Evolutionary conservation across 179 eudicot genomes (phyloP).

Genomic region (Corrigiola litoralis): DNA sequence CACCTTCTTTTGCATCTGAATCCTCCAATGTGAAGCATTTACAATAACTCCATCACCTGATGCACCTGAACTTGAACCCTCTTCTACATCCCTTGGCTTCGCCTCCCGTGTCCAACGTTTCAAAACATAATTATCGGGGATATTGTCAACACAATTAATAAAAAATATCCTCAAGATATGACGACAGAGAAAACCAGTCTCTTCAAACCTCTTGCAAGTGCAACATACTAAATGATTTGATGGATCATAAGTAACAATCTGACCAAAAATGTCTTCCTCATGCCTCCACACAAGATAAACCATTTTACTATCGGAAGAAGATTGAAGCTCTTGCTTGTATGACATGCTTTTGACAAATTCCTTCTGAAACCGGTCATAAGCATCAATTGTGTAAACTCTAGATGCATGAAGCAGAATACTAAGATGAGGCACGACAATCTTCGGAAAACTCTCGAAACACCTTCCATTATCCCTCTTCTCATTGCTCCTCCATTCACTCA

Average conservation of each 20-base stretch:
- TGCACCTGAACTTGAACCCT: no score
- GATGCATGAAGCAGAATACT: not conserved
- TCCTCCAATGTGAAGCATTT: no score
- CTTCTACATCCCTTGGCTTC: no score
- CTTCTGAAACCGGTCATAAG: not conserved
- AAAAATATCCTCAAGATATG: not conserved
- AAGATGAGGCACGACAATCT: not conserved
- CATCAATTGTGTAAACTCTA: not conserved
- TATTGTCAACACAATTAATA: not conserved
- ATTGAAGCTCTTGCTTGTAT: not conserved
- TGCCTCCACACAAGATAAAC: not conserved
- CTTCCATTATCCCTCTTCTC: not conserved
- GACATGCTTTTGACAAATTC: not conserved
- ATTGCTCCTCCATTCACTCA: not conserved
- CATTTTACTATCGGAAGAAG: not conserved
- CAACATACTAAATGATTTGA: not conserved
- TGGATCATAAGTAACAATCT: not conserved
- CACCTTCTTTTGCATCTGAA: no score
- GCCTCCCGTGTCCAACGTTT: no score
- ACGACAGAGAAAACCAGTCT: not conserved
- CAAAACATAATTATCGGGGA: no score
- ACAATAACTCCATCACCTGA: no score
- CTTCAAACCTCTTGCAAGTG: not conserved
- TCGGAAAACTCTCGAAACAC: not conserved
- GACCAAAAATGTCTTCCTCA: not conserved